Evolutionary conservation across 768 basidiomycete species (phyloP).

Genomic region (Suillus lakei): DNA sequence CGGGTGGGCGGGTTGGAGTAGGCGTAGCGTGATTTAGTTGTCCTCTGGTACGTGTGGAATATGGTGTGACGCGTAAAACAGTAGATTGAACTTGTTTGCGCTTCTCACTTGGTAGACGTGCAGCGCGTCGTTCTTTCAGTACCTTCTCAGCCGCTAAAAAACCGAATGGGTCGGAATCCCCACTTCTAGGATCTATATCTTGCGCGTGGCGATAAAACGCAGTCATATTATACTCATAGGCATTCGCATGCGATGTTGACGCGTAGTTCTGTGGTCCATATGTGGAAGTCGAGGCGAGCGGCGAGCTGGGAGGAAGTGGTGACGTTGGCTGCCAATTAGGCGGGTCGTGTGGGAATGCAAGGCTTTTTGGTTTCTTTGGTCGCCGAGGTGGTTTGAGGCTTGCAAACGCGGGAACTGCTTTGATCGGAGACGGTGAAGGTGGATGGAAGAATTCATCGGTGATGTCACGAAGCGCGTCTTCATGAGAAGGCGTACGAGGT

Average conservation of each 20-base stretch:
- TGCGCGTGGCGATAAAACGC: constrained; percentile 27
- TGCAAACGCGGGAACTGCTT: constrained; percentile 16
- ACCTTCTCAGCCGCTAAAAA: constrained; percentile 59
- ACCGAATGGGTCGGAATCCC: constrained; percentile 58
- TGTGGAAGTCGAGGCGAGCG: constrained; percentile 29
- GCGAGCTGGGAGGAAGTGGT: constrained; percentile 40
- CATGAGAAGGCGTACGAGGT: constrained; percentile 28
- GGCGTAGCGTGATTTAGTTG: constrained; percentile 19
- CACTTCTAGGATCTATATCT: constrained; percentile 2
- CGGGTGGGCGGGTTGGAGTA: constrained; percentile 18
- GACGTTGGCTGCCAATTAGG: constrained; percentile 38
- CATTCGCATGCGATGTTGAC: constrained; percentile 8
- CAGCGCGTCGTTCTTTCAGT: constrained; percentile 47
- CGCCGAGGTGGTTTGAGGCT: constrained; percentile 33
- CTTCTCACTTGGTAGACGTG: constrained; percentile 13
- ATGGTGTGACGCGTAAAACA: constrained; percentile 19
- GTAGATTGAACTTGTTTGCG: constrained; percentile 15
- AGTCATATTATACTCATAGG: constrained; percentile 23
- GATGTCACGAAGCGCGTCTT: constrained; percentile 35
- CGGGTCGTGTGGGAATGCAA: constrained; percentile 35
- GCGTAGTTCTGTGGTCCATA: constrained; percentile 12
- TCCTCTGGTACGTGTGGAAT: neutral
- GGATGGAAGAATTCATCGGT: constrained; percentile 41
- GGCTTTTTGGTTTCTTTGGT: constrained; percentile 37
- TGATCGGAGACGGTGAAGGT: constrained; percentile 35